Percentiles rank a stretch among this genome's conserved stretches.
phyloP scores from a whole-genome alignment of 73 alveolate genomes.

The Durusdinium trenchii region DNA sequence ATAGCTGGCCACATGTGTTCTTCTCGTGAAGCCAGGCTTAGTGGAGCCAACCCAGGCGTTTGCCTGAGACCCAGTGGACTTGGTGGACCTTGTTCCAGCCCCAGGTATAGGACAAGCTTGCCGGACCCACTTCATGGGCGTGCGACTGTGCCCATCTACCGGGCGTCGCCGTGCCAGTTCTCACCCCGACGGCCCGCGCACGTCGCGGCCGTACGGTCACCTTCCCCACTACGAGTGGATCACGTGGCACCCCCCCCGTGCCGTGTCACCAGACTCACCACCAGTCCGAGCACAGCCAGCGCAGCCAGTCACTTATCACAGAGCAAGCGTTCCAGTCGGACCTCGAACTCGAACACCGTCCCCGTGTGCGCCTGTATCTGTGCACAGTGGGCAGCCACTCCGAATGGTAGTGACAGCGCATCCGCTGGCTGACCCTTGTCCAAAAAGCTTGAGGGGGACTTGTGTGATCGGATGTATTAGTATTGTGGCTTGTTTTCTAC shows the following conservation, averaged over 20 bases:
- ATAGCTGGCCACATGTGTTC: not conserved
- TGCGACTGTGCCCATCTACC: slow-evolving; percentile 20
- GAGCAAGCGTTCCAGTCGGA: not conserved
- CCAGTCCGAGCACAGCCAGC: no score
- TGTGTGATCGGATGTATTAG: no score
- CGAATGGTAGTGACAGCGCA: not conserved
- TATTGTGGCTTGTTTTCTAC: no score
- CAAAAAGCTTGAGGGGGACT: no score
- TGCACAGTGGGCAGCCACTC: slow-evolving; percentile 35
- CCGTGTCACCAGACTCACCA: no score
- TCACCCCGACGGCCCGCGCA: slow-evolving; percentile 35
- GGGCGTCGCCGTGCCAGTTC: slow-evolving; percentile 27
- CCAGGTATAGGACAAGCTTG: not conserved
- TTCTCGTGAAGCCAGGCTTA: not conserved
- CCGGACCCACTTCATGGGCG: slow-evolving; percentile 24
- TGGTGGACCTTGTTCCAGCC: not conserved
- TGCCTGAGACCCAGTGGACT: not conserved
- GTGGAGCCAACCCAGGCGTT: not conserved
- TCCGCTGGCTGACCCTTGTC: no score
- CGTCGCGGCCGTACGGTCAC: not conserved
- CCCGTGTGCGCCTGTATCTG: slow-evolving; percentile 6
- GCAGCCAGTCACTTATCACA: not conserved
- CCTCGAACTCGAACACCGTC: slow-evolving; percentile 6
- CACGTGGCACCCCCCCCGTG: no score
- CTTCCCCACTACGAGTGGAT: slow-evolving; percentile 8